Conservation (phyloP, 2,329 filamentous ascomycete genomes). For the Westerdykella ornata region DNA sequence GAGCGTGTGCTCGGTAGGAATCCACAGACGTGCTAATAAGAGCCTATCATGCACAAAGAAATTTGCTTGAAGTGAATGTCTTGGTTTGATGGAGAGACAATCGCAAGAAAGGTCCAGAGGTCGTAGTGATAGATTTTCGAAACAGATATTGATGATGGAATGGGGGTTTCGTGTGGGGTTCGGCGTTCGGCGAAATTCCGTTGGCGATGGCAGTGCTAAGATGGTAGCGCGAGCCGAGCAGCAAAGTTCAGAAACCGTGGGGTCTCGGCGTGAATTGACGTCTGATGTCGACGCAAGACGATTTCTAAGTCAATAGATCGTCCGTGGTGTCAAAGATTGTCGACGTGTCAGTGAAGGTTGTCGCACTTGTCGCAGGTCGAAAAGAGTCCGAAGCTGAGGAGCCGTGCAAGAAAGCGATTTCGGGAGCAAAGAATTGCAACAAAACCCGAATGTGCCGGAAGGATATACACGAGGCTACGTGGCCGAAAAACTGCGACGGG, state of each 20-base stretch:
- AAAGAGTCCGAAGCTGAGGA: constrained; percentile 2
- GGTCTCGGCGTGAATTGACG: constrained; percentile 6
- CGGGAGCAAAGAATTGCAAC: too few relatives aligned
- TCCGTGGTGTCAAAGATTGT: constrained; percentile 16
- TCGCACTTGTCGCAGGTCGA: too few relatives aligned
- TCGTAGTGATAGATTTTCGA: constrained; percentile 13
- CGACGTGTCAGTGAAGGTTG: constrained; percentile 5
- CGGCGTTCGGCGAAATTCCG: constrained; percentile 4
- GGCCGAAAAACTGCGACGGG: too few relatives aligned
- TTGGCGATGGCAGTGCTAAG: constrained; percentile 10
- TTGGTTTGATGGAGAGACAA: constrained; percentile 13
- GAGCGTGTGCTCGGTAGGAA: constrained; percentile 34
- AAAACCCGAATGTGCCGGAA: too few relatives aligned
- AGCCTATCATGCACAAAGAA: constrained; percentile 34
- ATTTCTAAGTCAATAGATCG: constrained; percentile 39
- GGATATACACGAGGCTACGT: too few relatives aligned
- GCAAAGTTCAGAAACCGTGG: constrained; percentile 7
- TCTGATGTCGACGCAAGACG: constrained; percentile 27
- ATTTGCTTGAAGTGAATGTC: constrained; percentile 13
- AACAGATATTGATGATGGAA: not conserved
- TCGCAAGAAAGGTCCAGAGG: constrained; percentile 17
- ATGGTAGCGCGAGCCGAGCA: constrained; percentile 13
- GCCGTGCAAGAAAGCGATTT: constrained; percentile 2
- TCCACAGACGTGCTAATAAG: constrained; percentile 28
- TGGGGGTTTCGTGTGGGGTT: constrained; percentile 6